Percentiles rank a stretch among this genome's conserved stretches.
phyloP scores from a whole-genome alignment of 2,329 filamentous ascomycete genomes.

The Nigrospora osmanthi region DNA sequence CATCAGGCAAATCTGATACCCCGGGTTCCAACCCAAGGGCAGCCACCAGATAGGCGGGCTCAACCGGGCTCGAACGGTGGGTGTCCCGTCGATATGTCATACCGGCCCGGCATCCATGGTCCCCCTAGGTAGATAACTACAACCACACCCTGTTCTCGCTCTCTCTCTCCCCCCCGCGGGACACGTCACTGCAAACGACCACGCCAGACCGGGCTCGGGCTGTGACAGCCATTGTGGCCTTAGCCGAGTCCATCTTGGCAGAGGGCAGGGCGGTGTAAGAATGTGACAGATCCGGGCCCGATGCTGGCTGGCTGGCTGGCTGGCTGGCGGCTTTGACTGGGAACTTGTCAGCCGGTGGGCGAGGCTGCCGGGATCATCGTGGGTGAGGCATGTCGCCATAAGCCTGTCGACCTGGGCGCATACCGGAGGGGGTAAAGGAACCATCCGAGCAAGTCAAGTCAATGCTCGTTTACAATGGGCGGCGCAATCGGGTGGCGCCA shows the following conservation, averaged over 20 bases:
- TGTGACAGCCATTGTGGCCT: background rate
- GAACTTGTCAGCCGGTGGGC: too few species aligned
- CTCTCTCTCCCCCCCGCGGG: background rate
- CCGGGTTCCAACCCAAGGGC: too few species aligned
- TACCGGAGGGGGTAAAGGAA: background rate
- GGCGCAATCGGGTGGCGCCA: background rate
- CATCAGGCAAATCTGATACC: too few species aligned
- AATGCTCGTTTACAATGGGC: background rate
- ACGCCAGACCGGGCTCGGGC: background rate
- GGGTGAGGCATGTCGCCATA: background rate
- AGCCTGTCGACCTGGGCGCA: background rate
- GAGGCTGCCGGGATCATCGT: background rate
- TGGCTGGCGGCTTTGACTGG: too few species aligned
- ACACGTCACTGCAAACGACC: background rate
- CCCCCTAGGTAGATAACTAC: background rate
- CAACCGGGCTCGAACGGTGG: too few species aligned
- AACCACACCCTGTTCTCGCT: background rate
- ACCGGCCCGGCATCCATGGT: background rate
- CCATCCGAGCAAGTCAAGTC: background rate
- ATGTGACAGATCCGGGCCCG: background rate
- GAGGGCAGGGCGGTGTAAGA: constrained; percentile 1
- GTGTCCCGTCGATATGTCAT: background rate
- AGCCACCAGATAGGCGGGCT: too few species aligned
- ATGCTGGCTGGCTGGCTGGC: background rate
- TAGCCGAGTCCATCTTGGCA: background rate